Base-by-base conservation (phyloP, 2,329 filamentous ascomycete species). In the Trichophaea hybrida region DNA sequence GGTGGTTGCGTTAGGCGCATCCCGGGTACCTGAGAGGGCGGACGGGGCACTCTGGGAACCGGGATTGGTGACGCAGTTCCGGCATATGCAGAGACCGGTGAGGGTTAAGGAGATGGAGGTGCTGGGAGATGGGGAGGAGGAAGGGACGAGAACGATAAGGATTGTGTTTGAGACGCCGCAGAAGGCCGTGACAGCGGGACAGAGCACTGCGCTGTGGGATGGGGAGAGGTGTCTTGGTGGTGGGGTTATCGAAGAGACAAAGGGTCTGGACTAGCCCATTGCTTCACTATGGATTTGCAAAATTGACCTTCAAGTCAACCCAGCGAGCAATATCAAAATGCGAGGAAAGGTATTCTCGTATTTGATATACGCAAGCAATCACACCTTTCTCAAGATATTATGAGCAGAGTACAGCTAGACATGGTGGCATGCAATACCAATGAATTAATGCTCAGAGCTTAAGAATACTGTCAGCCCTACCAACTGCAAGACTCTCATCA, bases 221-320 rank as follows among this genome's bases (percentile, higher is more conserved):
- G 61, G 64, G 5, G 52, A 65, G 60, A 56, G 63, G 48, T 66
- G 64, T 49, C 43, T 66, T 8, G 64, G 64, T 12, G 64, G 64
- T 35, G 64, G 64, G 12, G 50, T 65, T n/a, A 65, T 66, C 43
- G 55, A 62, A 17, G 58, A 53, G 7, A 53, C 13, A n/a, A 33
- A 53, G 50, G 32, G 13, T n/a, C 24, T 24, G 24, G 24, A 24
- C 24, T 24, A 24, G 24, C 24, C 24, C 24, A 24, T 24, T 24
- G 24, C 24, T 24, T 24, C 24, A 24, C 24, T 24, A 24, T 24
- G 24, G 24, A 24, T 24, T 24, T 24, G 24, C 24, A 24, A 24
- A 24, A 24, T 24, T 24, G 24, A 24, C 24, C 24, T 24, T 24
- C 24, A 24, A 24, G 24, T 24, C 24, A 24, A 24, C 24, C 24